A percentile compares a stretch with the other conserved stretches of the same genome.
Evolutionary conservation across 2,329 filamentous ascomycete species (phyloP).

Genomic region (Septoria petroselini): DNA sequence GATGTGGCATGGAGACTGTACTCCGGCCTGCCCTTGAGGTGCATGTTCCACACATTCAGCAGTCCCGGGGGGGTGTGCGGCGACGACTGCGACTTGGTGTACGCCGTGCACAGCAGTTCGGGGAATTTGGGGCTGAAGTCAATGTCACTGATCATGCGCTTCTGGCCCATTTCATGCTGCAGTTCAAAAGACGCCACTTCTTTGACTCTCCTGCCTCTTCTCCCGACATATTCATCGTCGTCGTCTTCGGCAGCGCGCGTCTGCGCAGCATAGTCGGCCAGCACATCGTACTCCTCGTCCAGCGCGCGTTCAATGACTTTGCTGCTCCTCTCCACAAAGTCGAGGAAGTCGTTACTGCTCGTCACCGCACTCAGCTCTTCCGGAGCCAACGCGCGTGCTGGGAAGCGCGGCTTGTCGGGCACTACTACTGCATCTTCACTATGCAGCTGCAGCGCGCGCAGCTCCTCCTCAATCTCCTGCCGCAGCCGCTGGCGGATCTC

Average conservation of each 20-base stretch:
- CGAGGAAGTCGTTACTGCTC: slow-evolving; percentile 86
- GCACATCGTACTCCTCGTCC: slow-evolving; percentile 92
- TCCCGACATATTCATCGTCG: slow-evolving; percentile 62
- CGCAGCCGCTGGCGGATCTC: slow-evolving; percentile 81
- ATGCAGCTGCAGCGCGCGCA: slow-evolving; percentile 64
- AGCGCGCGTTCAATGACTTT: slow-evolving; percentile 96
- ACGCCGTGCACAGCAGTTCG: slow-evolving; percentile 87
- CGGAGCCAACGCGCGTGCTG: slow-evolving; percentile 71
- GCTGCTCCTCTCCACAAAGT: slow-evolving; percentile 91
- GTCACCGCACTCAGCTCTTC: slow-evolving; percentile 91
- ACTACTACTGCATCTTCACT: slow-evolving; percentile 50
- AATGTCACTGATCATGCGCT: slow-evolving; percentile 95
- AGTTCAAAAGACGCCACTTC: slow-evolving; percentile 85
- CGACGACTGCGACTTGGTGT: slow-evolving; percentile 67
- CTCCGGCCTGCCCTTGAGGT: slow-evolving; percentile 90
- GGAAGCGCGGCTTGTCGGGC: slow-evolving; percentile 47
- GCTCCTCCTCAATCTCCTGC: slow-evolving; percentile 87
- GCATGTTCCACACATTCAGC: slow-evolving; percentile 94
- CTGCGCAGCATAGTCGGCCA: slow-evolving; percentile 88
- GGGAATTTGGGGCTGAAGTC: slow-evolving; percentile 91
- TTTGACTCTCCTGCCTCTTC: slow-evolving; percentile 71
- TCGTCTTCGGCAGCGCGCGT: slow-evolving; percentile 74
- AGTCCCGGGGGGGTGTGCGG: slow-evolving; percentile 91
- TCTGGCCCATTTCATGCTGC: slow-evolving; percentile 85
- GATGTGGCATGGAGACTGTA: slow-evolving; percentile 96